Base-by-base conservation (phyloP, 202 grass and related monocot species). In the Zoysia matrella region DNA sequence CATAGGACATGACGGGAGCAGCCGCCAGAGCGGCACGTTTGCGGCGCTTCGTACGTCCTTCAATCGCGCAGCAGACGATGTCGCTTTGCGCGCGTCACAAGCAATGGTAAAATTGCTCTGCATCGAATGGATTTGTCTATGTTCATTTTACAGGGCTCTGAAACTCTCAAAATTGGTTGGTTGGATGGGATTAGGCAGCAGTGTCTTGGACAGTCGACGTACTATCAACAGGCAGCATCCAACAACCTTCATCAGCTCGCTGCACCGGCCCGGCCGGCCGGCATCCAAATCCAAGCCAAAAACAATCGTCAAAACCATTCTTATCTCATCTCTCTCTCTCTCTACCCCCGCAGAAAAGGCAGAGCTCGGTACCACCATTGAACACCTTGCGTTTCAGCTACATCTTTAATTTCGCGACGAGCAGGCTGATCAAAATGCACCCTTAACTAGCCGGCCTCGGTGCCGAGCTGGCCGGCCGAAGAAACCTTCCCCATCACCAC, bases 201-300 rank as follows among this genome's bases (percentile, higher is more conserved):
- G 22, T 30, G 30, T 36, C 49, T 11, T 50, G 8, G 49, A 10
- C 57, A 52, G 57, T 52, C 57, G 68, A 82, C 56, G 56, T 53
- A 45, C 79, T 53, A 82, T 14, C 67, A 72, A 5, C 45, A 46
- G 45, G 45, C 45, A 46, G 40, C 57, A 64, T 9, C 56, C 79
- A 77, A 12, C 69, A 9, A 64, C 71, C 46, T 43, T 7, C 12
- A 43, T 80, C 53, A 48, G 66, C 66, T 36, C 30, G 30, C 30
- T 1, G 30, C 43, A 52, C 64, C 52, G 15, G 66, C 11, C 77
- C 66, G n/a, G 30, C 30, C 30, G 51, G 77, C 52, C 51, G 53
- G 11, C 77, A 43, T 40, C 72, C 18, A 60, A 75, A 47, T 15
- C 18, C 60, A 30, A 48, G 18, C 4, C 55, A 47, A 75, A 47